These are phyloP conservation scores for Seminavis robusta DNA, from an alignment of 108 stramenopile genomes.

Conservation along the genomic window DNA sequence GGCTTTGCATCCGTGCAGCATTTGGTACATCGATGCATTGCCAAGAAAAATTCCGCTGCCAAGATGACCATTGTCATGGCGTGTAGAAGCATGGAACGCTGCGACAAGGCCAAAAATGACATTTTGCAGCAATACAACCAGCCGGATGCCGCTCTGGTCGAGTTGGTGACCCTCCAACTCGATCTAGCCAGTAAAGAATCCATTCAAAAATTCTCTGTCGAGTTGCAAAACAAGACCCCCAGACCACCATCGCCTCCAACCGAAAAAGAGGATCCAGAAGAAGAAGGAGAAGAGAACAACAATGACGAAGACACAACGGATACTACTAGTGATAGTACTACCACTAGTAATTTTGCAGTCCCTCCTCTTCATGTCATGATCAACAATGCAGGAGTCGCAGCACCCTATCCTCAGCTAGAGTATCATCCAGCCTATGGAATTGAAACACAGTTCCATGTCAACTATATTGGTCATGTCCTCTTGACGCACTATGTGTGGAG, in stretches of 20 bases:
- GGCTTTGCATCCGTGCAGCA: slow-evolving; percentile 12
- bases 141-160: not conserved
- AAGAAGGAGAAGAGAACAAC: no score
- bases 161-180: not conserved
- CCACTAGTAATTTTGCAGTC: no score
- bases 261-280: no score
- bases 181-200: slow-evolving; percentile 2
- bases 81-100: slow-evolving; percentile 1
- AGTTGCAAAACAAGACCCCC: not conserved
- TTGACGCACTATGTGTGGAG: slow-evolving; percentile 12
- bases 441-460: slow-evolving; percentile 13
- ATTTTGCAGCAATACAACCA: not conserved
- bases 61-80: slow-evolving; percentile 9
- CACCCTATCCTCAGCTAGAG: not conserved
- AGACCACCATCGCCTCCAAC: no score
- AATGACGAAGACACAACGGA: no score
- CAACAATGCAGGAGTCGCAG: slow-evolving; percentile 15
- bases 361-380: slow-evolving; percentile 5
- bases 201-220: not conserved
- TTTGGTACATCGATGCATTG: not conserved
- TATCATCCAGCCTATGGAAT: slow-evolving; percentile 6
- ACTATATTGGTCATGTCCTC: slow-evolving; percentile 16
- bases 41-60: no score
- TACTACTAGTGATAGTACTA: no score
- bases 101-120: not conserved